Conservation (phyloP, 2,329 filamentous ascomycete genomes). For the Ophiosphaerella korrae region DNA sequence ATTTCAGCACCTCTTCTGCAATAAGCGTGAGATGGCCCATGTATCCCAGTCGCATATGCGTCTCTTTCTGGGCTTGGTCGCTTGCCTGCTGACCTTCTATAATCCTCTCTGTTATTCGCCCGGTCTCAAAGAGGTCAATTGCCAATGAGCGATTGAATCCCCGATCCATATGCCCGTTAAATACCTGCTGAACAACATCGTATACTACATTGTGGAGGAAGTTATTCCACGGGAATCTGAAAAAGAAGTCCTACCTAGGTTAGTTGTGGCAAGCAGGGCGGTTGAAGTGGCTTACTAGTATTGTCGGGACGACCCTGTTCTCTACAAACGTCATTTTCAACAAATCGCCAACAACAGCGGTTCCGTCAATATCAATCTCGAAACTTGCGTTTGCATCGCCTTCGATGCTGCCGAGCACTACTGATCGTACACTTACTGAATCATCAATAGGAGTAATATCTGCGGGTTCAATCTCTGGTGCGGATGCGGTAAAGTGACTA, state of each 20-base stretch:
- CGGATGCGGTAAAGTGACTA: slow-evolving; percentile 33
- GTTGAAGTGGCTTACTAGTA: slow-evolving; percentile 70
- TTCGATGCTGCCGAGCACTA: slow-evolving; percentile 42
- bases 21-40: slow-evolving; percentile 98
- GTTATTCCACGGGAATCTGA: slow-evolving; percentile 98
- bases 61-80: slow-evolving; percentile 81
- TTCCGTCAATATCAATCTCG: slow-evolving; percentile 65
- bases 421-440: slow-evolving; percentile 38
- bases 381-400: slow-evolving; percentile 48
- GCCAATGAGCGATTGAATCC: slow-evolving; percentile 90
- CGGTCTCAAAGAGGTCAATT: slow-evolving; percentile 89
- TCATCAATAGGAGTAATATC: slow-evolving; percentile 48
- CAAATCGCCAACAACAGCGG: slow-evolving; percentile 88
- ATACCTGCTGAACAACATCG: slow-evolving; percentile 97
- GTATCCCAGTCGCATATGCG: slow-evolving; percentile 91
- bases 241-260: slow-evolving; percentile 83
- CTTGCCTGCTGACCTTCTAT: slow-evolving; percentile 87
- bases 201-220: slow-evolving; percentile 99
- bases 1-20: slow-evolving; percentile 97
- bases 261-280: slow-evolving; percentile 4
- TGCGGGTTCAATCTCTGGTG: slow-evolving; percentile 36
- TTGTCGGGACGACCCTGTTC: slow-evolving; percentile 91
- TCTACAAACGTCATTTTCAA: slow-evolving; percentile 97
- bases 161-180: slow-evolving; percentile 96
- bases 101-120: slow-evolving; percentile 87